These are phyloP conservation scores for Pisolithus marmoratus DNA, from an alignment of 768 basidiomycete species.

Conservation along the genomic window DNA sequence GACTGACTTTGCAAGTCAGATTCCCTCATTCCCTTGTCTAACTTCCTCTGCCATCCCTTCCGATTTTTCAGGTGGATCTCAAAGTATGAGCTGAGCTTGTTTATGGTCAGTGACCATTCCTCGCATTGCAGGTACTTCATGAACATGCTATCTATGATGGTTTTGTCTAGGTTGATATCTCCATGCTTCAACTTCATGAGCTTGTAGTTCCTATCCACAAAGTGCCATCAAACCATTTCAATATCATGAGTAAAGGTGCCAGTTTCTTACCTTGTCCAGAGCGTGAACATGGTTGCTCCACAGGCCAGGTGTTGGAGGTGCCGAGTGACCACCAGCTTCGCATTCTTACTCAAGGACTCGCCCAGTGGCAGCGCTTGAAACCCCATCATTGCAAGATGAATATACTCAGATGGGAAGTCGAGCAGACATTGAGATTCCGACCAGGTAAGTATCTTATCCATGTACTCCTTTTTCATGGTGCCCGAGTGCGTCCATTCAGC, in stretches of 20 bases:
- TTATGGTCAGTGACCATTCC: background rate
- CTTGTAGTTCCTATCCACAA: constrained; percentile 26
- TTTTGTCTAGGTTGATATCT: constrained; percentile 12
- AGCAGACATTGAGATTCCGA: background rate
- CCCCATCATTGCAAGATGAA: background rate
- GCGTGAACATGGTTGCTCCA: background rate
- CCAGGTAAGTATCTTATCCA: background rate
- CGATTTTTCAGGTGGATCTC: constrained; percentile 14
- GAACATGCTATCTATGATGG: background rate
- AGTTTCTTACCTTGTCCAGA: background rate
- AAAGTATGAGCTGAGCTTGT: constrained; percentile 12
- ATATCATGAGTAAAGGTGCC: background rate
- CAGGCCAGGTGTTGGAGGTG: background rate
- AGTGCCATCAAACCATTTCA: too few relatives aligned
- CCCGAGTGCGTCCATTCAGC: too few relatives aligned
- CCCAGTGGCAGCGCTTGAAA: background rate
- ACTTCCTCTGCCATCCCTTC: constrained; percentile 23
- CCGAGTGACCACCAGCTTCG: background rate
- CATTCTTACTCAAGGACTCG: background rate
- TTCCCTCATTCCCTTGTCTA: constrained; percentile 19
- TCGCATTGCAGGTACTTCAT: constrained; percentile 2
- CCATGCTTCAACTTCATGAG: constrained; percentile 16
- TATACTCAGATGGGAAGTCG: background rate
- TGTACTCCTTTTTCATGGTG: too few relatives aligned
- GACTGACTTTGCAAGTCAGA: constrained; percentile 8